Evolutionary conservation across 805 yeast genomes (phyloP).

Genomic region (Cyberlindnera saturnus): DNA sequence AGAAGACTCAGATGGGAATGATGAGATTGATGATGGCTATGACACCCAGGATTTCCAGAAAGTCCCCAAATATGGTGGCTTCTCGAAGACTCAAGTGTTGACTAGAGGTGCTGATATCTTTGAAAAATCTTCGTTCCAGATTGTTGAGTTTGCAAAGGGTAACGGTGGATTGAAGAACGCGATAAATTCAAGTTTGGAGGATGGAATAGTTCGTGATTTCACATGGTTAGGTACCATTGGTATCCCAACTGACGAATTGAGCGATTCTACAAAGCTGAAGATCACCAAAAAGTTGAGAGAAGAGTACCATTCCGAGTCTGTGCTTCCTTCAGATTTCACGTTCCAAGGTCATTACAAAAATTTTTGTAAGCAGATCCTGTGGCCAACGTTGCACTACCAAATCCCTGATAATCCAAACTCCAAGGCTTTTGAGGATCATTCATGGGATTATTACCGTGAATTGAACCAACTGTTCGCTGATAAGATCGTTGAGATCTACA

Average conservation of each 20-base stretch:
- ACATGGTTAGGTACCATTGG: constrained; percentile 91
- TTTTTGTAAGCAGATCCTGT: constrained; percentile 87
- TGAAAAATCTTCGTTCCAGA: constrained; percentile 61
- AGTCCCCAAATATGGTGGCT: constrained; percentile 62
- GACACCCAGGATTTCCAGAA: constrained; percentile 23
- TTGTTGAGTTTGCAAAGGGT: constrained; percentile 65
- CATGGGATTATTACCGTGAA: constrained; percentile 78
- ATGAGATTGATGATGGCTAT: constrained; percentile 12
- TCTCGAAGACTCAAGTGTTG: constrained; percentile 55
- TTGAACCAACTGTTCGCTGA: constrained; percentile 81
- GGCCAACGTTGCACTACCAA: constrained; percentile 95
- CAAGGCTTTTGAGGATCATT: constrained; percentile 91
- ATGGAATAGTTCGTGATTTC: constrained; percentile 28
- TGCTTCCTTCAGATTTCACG: constrained; percentile 69
- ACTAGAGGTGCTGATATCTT: constrained; percentile 34
- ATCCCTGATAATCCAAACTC: constrained; percentile 93
- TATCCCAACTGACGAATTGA: constrained; percentile 82
- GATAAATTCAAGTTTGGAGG: constrained; percentile 49
- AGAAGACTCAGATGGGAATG: constrained; percentile 4
- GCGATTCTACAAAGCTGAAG: constrained; percentile 44
- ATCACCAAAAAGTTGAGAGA: constrained; percentile 42
- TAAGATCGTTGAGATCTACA: constrained; percentile 58
- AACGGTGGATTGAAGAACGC: constrained; percentile 90
- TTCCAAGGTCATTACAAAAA: constrained; percentile 88
- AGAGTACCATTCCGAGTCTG: constrained; percentile 55